Percentiles rank a stretch among this genome's conserved stretches.
Conservation (phyloP, 345 rosid species). For the Raphanus sativus region DNA sequence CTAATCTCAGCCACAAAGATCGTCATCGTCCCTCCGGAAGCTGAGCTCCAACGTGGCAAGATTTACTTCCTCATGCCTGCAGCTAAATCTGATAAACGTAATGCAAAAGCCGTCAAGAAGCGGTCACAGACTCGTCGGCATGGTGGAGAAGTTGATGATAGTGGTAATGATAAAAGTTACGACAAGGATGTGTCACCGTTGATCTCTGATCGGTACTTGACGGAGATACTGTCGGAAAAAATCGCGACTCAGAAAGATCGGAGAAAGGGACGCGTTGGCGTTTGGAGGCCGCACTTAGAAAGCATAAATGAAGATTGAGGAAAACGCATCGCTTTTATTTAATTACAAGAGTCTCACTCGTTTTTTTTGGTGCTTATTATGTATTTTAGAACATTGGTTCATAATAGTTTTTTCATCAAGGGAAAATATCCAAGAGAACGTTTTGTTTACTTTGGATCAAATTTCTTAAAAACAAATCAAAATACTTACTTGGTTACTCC, state of each 20-base stretch:
- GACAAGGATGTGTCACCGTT: slow-evolving; percentile 39
- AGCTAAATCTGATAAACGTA: slow-evolving; percentile 35
- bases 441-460: background rate
- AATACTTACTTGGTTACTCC: background rate
- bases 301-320: slow-evolving; percentile 55
- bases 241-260: slow-evolving; percentile 71
- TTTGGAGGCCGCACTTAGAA: slow-evolving; percentile 96
- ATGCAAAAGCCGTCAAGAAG: background rate
- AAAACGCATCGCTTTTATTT: background rate
- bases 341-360: background rate
- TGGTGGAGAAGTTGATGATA: slow-evolving; percentile 4
- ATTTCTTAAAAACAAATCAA: background rate
- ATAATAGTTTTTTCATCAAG: background rate
- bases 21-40: slow-evolving; percentile 87
- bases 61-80: slow-evolving; percentile 87
- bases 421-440: background rate
- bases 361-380: background rate
- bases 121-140: slow-evolving; percentile 10
- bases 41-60: slow-evolving; percentile 91
- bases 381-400: background rate
- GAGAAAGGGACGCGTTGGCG: slow-evolving; percentile 81
- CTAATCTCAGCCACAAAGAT: slow-evolving; percentile 62
- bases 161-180: background rate
- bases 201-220: slow-evolving; percentile 76
- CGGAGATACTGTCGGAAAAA: slow-evolving; percentile 91